Percentiles rank a stretch among this genome's conserved stretches.
Evolutionary conservation across 148 eudicot genomes (phyloP).

Genomic region (Rhododendron williamsianum): DNA sequence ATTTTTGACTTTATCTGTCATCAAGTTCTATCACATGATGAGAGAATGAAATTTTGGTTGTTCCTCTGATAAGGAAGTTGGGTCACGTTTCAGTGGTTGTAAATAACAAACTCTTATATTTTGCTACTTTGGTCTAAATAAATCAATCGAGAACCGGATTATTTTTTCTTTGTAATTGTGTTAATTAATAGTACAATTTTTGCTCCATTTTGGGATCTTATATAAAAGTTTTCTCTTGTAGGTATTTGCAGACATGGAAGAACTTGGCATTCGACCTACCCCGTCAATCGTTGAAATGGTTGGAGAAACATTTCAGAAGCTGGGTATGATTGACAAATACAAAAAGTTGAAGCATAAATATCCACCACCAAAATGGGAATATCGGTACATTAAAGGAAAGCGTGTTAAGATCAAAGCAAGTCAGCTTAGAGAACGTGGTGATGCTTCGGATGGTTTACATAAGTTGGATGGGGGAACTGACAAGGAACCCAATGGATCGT

Average conservation of each 20-base stretch:
- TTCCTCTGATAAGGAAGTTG: neutral
- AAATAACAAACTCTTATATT: neutral
- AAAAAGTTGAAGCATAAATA: slow-evolving; percentile 66
- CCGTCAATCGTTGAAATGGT: slow-evolving; percentile 55
- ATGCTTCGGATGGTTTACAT: slow-evolving; percentile 12
- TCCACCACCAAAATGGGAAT: slow-evolving; percentile 86
- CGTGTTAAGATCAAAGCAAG: slow-evolving; percentile 58
- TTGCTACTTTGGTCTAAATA: neutral
- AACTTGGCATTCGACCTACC: slow-evolving; percentile 75
- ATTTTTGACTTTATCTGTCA: neutral
- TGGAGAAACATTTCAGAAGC: slow-evolving; percentile 70
- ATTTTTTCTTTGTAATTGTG: neutral
- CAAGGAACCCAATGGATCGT: slow-evolving; percentile 6
- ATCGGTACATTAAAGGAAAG: slow-evolving; percentile 69
- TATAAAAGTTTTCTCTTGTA: slow-evolving; percentile 4
- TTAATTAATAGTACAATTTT: neutral
- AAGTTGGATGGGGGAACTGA: slow-evolving; percentile 22
- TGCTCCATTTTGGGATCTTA: neutral
- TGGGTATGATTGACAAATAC: slow-evolving; percentile 79
- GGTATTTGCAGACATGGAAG: slow-evolving; percentile 96
- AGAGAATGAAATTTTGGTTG: neutral
- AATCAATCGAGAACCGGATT: neutral
- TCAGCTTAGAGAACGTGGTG: slow-evolving; percentile 21
- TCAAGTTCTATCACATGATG: neutral
- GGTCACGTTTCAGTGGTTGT: neutral